Evolutionary conservation across 768 basidiomycete species (phyloP), one percentile per base, ranked within the genome.

Genomic region (Mycena alexandri): DNA sequence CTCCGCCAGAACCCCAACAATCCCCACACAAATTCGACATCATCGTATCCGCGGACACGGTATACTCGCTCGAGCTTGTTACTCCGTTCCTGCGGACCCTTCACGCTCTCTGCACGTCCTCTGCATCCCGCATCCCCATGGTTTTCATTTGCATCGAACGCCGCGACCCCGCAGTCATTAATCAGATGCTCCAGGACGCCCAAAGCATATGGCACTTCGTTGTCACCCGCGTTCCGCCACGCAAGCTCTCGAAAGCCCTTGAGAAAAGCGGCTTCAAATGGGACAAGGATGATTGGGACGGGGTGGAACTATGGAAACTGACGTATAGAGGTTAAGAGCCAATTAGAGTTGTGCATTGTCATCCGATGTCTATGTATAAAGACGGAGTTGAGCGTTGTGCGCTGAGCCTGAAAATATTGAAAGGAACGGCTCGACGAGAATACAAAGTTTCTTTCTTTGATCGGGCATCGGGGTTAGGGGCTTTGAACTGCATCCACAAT

Each of bases 41-140:
- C 71, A 89, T 98, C 70, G 76, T 92, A 58, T 88, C 93, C 13
- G 90, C 95, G 58, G 95, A 97, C 78, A 96, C 95, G 0, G 79
- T 96, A 43, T 96, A 95, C 76, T 75, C 82, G 29, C 73, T 82
- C 3, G 79, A 84, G 5, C 89, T 96, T 51, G 77, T 90, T 38
- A 74, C 82, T 17, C 94, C 93, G 0, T 87, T 96, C 55, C 84
- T 95, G 25, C 85, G 87, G 60, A 88, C 93, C 19, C 77, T 95
- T 6, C 85, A 85, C 43, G 80, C 81, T 24, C 79, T 94, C 21
- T 85, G 84, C 74, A 76, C 72, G 9, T 58, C 75, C 50, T 87
- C 86, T 19, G 65, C 73, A 6, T 75, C 79, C 41, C 80, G 80
- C 41, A 69, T 78, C 41, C 89, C 91, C 0, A 80, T 83, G 0